A percentile compares a stretch with the other conserved stretches of the same genome.
Conservation (phyloP, 768 basidiomycete genomes). For the Solioccasus polychromus region DNA sequence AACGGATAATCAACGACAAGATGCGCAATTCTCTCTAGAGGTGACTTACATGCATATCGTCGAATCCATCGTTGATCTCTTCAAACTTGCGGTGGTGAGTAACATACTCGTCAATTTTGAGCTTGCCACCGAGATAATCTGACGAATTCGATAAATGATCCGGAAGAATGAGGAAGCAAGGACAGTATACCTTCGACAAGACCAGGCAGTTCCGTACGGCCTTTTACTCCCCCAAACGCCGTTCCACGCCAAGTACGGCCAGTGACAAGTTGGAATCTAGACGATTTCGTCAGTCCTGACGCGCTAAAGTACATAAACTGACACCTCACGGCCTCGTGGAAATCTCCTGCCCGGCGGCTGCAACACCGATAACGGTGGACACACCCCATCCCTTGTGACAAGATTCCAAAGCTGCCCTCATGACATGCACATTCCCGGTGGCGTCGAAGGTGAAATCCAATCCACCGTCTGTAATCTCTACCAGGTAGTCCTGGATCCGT, state of each 20-base stretch:
- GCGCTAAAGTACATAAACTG: background rate
- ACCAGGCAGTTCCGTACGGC: conserved; percentile 91
- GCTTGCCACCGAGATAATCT: conserved; percentile 80
- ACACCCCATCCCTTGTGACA: conserved; percentile 99
- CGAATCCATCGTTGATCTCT: conserved; percentile 85
- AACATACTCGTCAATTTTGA: conserved; percentile 95
- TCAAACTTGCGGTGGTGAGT: conserved; percentile 76
- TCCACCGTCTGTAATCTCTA: conserved; percentile 94
- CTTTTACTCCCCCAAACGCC: conserved; percentile 98
- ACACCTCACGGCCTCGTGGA: conserved; percentile 75
- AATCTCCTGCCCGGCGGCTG: conserved; percentile 95
- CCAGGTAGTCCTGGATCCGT: conserved; percentile 83
- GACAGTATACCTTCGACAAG: conserved; percentile 74
- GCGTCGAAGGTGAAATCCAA: conserved; percentile 97
- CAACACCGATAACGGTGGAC: conserved; percentile 93
- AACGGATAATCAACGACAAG: conserved; percentile 3
- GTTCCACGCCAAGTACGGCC: conserved; percentile 92
- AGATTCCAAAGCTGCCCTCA: conserved; percentile 95
- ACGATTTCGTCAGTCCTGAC: conserved; percentile 7
- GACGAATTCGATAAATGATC: conserved; percentile 3
- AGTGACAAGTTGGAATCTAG: conserved; percentile 67
- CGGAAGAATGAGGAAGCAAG: background rate
- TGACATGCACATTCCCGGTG: conserved; percentile 93
- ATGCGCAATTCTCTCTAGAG: background rate
- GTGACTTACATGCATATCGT: conserved; percentile 90